Evolutionary conservation across 2,329 filamentous ascomycete species (phyloP), one percentile per base, ranked within the genome.

Genomic region (Monilinia vaccinii-corymbosi): DNA sequence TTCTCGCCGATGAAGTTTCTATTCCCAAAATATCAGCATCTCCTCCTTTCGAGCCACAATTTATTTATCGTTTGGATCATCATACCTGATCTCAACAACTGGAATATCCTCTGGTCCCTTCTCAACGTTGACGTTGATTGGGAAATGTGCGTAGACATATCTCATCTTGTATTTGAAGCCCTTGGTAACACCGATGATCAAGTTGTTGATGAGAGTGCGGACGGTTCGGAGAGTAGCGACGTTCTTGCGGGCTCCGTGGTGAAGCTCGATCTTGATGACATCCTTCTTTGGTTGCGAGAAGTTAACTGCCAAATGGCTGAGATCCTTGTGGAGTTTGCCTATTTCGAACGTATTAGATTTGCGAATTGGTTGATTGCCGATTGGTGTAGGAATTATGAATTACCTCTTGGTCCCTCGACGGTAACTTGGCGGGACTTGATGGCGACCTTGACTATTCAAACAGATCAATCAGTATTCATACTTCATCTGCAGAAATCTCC

Each of bases 101-200:
- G 75, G 88, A 72, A 87, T 79, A 71, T 87, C 92, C 82, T 97
- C 94, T 75, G 78, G 77, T 85, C 93, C 93, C 88, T 97, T 92
- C 74, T 96, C 91, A 71, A 99, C 79, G 85, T 97, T 97, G 82
- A 99, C 93, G 86, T 99, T 99, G 91, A 99, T 99, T 80, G 94
- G 94, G 77, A 99, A 99, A 88, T 99, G 94, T 77, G 94, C 94
- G 79, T 99, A 99, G 80, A 99, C 94, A 83, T 99, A 99, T 75
- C 95, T 91, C 93, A 99, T 97, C 90, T 99, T 99, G 89, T 99
- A 99, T 84, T 95, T 95, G 90, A 88, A 99, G 72, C 94, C 94
- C 84, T 93, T 96, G 78, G 94, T 99, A 71, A 99, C 94, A 79
- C 94, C 94, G 73, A 92, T 87, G 79, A 99, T 89, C 81, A 99